These are phyloP conservation scores for Didymella pinodella DNA, from an alignment of 2,329 filamentous ascomycete species.

Conservation along the genomic window DNA sequence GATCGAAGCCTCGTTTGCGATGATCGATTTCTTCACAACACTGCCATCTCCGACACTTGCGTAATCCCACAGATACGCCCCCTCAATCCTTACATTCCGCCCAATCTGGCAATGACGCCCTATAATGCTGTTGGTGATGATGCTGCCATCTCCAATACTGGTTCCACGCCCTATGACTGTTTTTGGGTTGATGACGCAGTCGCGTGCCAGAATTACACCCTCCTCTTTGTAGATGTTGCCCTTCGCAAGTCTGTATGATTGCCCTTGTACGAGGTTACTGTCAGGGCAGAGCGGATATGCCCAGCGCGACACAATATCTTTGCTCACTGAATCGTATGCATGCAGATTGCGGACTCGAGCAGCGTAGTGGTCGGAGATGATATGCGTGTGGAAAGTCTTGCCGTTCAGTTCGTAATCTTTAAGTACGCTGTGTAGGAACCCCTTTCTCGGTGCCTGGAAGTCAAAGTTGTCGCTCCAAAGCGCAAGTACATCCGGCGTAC, in stretches of 20 bases:
- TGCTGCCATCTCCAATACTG: slow-evolving; percentile 74
- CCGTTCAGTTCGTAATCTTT: slow-evolving; percentile 98
- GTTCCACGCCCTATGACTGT: slow-evolving; percentile 81
- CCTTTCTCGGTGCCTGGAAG: slow-evolving; percentile 86
- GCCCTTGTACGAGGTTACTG: slow-evolving; percentile 79
- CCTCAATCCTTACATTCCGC: slow-evolving; percentile 77
- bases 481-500: slow-evolving; percentile 92
- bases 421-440: slow-evolving; percentile 89
- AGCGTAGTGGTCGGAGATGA: slow-evolving; percentile 83
- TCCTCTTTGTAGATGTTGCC: slow-evolving; percentile 80
- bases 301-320: slow-evolving; percentile 86
- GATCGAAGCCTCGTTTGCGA: slow-evolving; percentile 76
- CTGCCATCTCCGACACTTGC: slow-evolving; percentile 78
- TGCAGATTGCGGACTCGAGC: slow-evolving; percentile 85
- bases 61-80: slow-evolving; percentile 89
- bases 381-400: slow-evolving; percentile 93
- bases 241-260: slow-evolving; percentile 75
- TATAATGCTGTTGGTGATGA: slow-evolving; percentile 78
- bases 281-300: slow-evolving; percentile 89
- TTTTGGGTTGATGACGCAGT: slow-evolving; percentile 71
- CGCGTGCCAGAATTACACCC: slow-evolving; percentile 75
- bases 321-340: slow-evolving; percentile 87
- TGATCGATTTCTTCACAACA: slow-evolving; percentile 73
- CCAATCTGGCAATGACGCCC: slow-evolving; percentile 88
- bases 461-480: slow-evolving; percentile 98